Evolutionary conservation across 768 basidiomycete genomes (phyloP).

Genomic region (Trametes cubensis): DNA sequence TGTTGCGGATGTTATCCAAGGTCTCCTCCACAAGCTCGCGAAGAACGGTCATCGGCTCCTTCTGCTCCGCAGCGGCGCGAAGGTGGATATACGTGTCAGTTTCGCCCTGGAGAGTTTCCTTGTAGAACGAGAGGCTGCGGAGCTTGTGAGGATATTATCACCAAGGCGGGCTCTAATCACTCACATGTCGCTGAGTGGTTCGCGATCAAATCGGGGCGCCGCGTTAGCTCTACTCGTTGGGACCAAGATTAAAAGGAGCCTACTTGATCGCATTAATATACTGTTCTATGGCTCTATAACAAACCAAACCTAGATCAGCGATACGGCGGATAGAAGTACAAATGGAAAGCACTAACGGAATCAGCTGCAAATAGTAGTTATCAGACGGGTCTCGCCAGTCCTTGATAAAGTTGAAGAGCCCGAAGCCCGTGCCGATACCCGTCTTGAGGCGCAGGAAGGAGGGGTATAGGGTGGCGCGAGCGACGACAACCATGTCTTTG

Average conservation of each 20-base stretch:
- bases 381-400: slow-evolving; percentile 34
- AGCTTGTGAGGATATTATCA: neutral
- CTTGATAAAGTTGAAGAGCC: slow-evolving; percentile 34
- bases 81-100: slow-evolving; percentile 23
- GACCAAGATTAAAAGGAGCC: neutral
- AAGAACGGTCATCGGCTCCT: neutral
- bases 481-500: slow-evolving; percentile 28
- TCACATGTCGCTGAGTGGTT: slow-evolving; percentile 8
- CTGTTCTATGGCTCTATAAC: neutral
- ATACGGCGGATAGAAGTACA: too few relatives aligned
- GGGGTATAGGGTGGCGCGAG: slow-evolving; percentile 32
- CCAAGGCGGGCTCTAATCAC: neutral
- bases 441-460: slow-evolving; percentile 34
- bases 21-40: slow-evolving; percentile 16
- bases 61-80: slow-evolving; percentile 14
- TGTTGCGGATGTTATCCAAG: neutral
- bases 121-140: slow-evolving; percentile 24
- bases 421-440: slow-evolving; percentile 40
- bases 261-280: neutral
- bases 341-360: slow-evolving; percentile 33
- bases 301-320: neutral
- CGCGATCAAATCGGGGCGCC: too few relatives aligned
- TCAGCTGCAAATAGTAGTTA: slow-evolving; percentile 39
- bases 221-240: too few relatives aligned
- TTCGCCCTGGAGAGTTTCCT: too few relatives aligned